Conservation (phyloP, 129 eudicot species). For the Deinandra increscens region DNA sequence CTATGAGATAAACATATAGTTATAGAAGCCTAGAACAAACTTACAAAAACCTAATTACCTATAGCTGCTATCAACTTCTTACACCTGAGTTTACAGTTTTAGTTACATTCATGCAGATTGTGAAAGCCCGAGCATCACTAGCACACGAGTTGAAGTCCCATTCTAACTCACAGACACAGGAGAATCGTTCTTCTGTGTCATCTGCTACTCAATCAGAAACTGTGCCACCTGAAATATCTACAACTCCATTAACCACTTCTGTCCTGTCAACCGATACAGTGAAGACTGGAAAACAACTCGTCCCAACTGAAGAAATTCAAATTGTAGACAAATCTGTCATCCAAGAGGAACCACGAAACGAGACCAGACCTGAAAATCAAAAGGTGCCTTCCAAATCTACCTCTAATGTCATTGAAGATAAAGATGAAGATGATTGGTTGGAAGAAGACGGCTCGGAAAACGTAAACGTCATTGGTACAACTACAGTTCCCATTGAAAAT, state of each 20-base stretch:
- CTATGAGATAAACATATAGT: neutral
- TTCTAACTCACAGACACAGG: constrained; percentile 30
- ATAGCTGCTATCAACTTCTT: neutral
- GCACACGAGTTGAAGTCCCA: constrained; percentile 45
- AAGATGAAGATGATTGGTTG: constrained; percentile 79
- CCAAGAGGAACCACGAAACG: constrained; percentile 31
- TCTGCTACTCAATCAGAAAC: constrained; percentile 2
- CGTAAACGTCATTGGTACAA: constrained; percentile 27
- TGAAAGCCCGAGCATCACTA: constrained; percentile 73
- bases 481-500: constrained; percentile 46
- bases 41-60: neutral
- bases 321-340: constrained; percentile 53
- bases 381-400: neutral
- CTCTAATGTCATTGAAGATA: constrained; percentile 23
- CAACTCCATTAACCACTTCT: constrained; percentile 16
- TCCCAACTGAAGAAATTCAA: constrained; percentile 32
- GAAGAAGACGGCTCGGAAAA: constrained; percentile 64
- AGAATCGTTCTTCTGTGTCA: constrained; percentile 25
- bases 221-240: constrained; percentile 15
- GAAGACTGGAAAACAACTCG: constrained; percentile 37
- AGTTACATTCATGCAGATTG: constrained; percentile 49
- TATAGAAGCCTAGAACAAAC: neutral
- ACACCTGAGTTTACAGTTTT: neutral
- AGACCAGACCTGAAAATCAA: constrained; percentile 14
- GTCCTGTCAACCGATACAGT: constrained; percentile 29